phyloP scores from a whole-genome alignment of 2,329 filamentous ascomycete genomes.

The Penicillium sp. region DNA sequence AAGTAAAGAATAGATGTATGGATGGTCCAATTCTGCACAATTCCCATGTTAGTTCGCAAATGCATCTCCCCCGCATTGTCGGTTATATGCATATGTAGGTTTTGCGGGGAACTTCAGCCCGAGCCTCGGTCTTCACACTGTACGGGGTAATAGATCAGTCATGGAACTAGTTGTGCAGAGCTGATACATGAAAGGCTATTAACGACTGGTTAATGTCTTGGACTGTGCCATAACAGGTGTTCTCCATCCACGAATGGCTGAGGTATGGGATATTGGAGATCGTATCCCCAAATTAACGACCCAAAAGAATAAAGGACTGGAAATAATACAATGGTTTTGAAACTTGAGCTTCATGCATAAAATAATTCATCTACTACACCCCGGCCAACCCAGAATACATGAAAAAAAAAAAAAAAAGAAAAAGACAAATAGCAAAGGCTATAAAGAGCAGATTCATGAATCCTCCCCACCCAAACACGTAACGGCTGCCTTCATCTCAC shows the following conservation, averaged over 20 bases:
- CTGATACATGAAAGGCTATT: not conserved
- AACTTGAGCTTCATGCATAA: constrained; percentile 11
- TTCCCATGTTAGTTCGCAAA: not conserved
- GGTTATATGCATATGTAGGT: not conserved
- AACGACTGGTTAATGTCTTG: not conserved
- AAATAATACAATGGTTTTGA: not conserved
- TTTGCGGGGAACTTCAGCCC: constrained; percentile 18
- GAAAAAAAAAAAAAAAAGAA: not conserved
- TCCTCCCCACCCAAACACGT: constrained; percentile 43
- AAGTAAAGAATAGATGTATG: not conserved
- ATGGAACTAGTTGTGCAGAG: not conserved
- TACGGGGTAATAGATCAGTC: not conserved
- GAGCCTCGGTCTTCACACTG: constrained; percentile 8
- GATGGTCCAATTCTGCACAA: not conserved
- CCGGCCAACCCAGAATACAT: constrained; percentile 16
- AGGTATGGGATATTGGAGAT: not conserved
- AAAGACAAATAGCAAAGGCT: constrained; percentile 14
- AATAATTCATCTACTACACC: constrained; percentile 15
- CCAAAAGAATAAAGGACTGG: not conserved
- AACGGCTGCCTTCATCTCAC: constrained; percentile 60
- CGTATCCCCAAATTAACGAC: not conserved
- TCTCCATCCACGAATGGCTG: not conserved
- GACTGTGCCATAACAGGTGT: not conserved
- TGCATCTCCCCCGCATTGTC: not conserved
- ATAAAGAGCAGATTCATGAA: constrained; percentile 24